Base-by-base conservation (phyloP, 192 early-diverging fungal species). In the Haplosporangium gracile region DNA sequence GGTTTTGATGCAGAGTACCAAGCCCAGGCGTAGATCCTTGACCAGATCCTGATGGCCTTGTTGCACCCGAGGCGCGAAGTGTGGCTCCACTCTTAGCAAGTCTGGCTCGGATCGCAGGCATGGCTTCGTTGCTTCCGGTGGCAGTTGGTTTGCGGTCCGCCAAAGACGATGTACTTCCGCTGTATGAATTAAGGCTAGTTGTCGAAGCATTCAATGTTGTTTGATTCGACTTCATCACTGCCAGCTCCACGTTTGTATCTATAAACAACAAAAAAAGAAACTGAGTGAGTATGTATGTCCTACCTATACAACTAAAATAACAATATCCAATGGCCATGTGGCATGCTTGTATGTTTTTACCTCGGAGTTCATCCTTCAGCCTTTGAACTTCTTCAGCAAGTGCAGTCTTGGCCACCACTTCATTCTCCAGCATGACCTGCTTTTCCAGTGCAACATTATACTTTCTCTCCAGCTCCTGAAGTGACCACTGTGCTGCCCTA, bases 311-410 rank as follows among this genome's bases (percentile, higher is more conserved):
- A 20, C 68, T 20, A 18, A 5, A 22, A 20, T 18, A 51, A 51
- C 18, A 51, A 22, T 16, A 18, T 5, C 4, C 49, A 51, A 16
- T 20, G 3, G 18, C 18, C 5, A 51, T 18, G 15, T 16, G 20
- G 49, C 16, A 22, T 22, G 2, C 49, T 51, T 51, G 49, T 22
- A 18, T 22, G 29, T 65, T 15, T 65, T 7, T 90, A 93, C 91
- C 92, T 83, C 88, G 82, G 7, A 96, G 91, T 88, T 96, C 95
- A 70, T 96, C 95, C 81, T 94, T 94, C 18, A 96, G 85, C 79
- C 95, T 87, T 87, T 95, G 95, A 18, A 94, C 93, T 87, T 96
- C 93, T 45, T 94, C 94, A 4, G 90, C 89, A 39, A 96, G 81
- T 45, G 92, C 85, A 83, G 94, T 92, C 87, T 95, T 96, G 29